Percentiles rank a stretch among this genome's conserved stretches.
Evolutionary conservation across 805 yeast species (phyloP).

Genomic region (Yarrowia keelungensis): DNA sequence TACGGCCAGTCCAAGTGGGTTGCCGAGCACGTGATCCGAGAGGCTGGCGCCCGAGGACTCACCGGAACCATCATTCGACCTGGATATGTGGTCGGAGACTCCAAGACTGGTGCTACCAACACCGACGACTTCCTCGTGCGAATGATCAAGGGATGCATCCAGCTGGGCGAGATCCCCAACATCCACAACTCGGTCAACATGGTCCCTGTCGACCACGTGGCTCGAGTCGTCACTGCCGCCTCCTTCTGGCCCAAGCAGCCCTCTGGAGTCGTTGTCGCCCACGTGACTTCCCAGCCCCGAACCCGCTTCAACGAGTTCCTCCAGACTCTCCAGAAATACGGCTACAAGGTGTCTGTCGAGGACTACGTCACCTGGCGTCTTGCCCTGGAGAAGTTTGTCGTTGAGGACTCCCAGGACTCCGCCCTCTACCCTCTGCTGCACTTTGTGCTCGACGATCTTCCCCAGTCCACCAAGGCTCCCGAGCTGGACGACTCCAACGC

Average conservation of each 20-base stretch:
- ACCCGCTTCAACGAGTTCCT: conserved; percentile 78
- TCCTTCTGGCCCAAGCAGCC: conserved; percentile 74
- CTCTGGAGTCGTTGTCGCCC: conserved; percentile 73
- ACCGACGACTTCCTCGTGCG: conserved; percentile 96
- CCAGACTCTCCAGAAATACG: conserved; percentile 68
- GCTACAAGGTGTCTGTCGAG: conserved; percentile 67
- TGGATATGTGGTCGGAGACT: conserved; percentile 92
- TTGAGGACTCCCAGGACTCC: conserved; percentile 74
- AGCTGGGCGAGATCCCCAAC: conserved; percentile 84
- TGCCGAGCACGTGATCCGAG: conserved; percentile 85
- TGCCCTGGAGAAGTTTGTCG: conserved; percentile 76
- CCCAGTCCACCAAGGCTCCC: conserved; percentile 91
- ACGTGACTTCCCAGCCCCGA: conserved; percentile 98
- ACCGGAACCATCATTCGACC: conserved; percentile 92
- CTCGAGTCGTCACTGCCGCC: conserved; percentile 83
- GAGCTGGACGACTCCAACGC: conserved; percentile 91
- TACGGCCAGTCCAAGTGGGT: conserved; percentile 99
- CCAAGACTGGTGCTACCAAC: conserved; percentile 84
- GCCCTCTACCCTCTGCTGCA: conserved; percentile 94
- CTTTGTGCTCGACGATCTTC: conserved; percentile 91
- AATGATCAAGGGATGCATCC: conserved; percentile 93
- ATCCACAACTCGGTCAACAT: conserved; percentile 88
- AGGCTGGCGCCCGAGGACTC: conserved; percentile 87
- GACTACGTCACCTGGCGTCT: conserved; percentile 83
- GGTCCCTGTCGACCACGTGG: conserved; percentile 99